phyloP scores from a whole-genome alignment of 345 rosid genomes.

The Laguncularia racemosa region DNA sequence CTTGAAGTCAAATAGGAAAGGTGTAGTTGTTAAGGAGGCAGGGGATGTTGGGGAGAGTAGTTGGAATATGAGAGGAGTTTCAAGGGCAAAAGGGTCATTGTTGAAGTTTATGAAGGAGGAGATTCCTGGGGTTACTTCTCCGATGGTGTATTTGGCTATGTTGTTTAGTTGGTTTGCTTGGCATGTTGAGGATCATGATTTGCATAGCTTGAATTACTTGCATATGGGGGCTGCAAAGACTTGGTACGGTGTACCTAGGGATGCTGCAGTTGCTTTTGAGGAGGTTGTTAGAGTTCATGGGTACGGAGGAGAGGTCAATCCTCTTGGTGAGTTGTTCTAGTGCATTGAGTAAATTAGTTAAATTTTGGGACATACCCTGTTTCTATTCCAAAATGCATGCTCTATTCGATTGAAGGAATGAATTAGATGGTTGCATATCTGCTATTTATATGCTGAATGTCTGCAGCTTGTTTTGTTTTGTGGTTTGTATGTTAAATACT shows the following conservation, averaged over 20 bases:
- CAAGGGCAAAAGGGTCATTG: conserved; percentile 86
- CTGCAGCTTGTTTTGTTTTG: background rate
- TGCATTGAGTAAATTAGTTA: background rate
- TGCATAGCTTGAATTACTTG: conserved; percentile 96
- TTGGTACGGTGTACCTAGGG: conserved; percentile 97
- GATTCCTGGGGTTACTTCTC: conserved; percentile 97
- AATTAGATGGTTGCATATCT: background rate
- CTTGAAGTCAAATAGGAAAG: conserved; percentile 28
- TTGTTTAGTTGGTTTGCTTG: conserved; percentile 99
- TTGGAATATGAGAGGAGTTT: conserved; percentile 96
- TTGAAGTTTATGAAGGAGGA: conserved; percentile 97
- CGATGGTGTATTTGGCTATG: conserved; percentile 96
- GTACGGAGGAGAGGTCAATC: conserved; percentile 89
- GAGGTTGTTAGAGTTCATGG: conserved; percentile 96
- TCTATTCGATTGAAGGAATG: background rate
- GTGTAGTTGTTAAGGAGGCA: conserved; percentile 42
- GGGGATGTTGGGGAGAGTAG: conserved; percentile 74
- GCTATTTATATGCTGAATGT: background rate
- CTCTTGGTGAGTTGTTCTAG: conserved; percentile 58
- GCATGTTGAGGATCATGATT: conserved; percentile 98
- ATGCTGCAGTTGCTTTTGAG: conserved; percentile 89
- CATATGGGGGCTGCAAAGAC: conserved; percentile 96
- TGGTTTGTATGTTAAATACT: too few species aligned
- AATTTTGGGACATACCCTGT: conserved; percentile 19
- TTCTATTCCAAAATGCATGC: conserved; percentile 1